These are phyloP conservation scores for Sungouiella blattae DNA, from an alignment of 805 yeast species.

Conservation along the genomic window DNA sequence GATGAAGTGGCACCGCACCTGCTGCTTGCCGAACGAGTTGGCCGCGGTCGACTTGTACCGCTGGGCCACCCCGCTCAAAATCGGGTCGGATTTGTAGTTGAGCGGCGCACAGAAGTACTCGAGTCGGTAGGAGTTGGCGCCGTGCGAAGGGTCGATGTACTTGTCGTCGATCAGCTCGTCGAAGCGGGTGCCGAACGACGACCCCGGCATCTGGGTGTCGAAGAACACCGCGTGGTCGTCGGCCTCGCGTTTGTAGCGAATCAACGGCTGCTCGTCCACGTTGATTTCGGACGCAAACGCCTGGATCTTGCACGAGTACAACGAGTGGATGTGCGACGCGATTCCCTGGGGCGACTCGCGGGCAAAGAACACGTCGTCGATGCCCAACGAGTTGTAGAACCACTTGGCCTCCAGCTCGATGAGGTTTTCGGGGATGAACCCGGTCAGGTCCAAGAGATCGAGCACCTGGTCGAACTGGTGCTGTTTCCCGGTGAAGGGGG, in stretches of 20 bases:
- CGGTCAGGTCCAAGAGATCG: slow-evolving; percentile 75
- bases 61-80: slow-evolving; percentile 36
- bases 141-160: slow-evolving; percentile 59
- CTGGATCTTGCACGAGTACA: slow-evolving; percentile 90
- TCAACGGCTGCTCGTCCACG: slow-evolving; percentile 49
- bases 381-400: slow-evolving; percentile 85
- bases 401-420: slow-evolving; percentile 84
- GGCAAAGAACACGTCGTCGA: slow-evolving; percentile 89
- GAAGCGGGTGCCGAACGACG: slow-evolving; percentile 33
- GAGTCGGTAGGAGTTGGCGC: slow-evolving; percentile 54
- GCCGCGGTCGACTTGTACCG: slow-evolving; percentile 21
- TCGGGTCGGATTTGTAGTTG: slow-evolving; percentile 43
- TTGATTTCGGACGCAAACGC: slow-evolving; percentile 62
- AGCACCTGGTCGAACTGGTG: slow-evolving; percentile 78
- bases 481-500: slow-evolving; percentile 76
- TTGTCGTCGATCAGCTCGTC: slow-evolving; percentile 79
- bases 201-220: slow-evolving; percentile 61
- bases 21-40: slow-evolving; percentile 37
- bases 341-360: slow-evolving; percentile 78
- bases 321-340: slow-evolving; percentile 78
- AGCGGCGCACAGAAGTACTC: slow-evolving; percentile 76
- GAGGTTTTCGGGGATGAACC: slow-evolving; percentile 83
- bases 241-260: slow-evolving; percentile 75
- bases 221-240: slow-evolving; percentile 89
- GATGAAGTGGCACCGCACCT: slow-evolving; percentile 73